phyloP scores from a whole-genome alignment of 805 yeast genomes.

The Kazachstania viticola region DNA sequence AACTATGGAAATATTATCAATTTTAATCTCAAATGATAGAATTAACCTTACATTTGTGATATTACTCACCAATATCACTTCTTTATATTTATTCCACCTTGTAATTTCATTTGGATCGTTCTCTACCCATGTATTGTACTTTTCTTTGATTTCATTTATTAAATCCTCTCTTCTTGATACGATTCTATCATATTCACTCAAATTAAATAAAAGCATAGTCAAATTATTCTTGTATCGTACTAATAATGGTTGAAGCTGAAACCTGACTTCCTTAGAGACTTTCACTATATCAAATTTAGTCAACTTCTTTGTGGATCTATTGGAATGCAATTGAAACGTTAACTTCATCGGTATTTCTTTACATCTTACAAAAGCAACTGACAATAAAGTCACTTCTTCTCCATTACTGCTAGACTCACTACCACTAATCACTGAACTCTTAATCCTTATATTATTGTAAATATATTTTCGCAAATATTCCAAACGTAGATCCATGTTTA shows the following conservation, averaged over 20 bases:
- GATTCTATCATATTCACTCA: conserved; percentile 16
- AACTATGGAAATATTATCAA: not conserved
- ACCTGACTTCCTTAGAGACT: not conserved
- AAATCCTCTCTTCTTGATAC: conserved; percentile 6
- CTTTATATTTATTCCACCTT: too few relatives aligned
- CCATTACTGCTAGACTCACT: not conserved
- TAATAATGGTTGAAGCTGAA: not conserved
- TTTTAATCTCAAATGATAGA: not conserved
- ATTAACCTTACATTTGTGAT: too few relatives aligned
- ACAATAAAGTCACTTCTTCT: not conserved
- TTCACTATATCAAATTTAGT: conserved; percentile 1
- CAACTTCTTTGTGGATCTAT: not conserved
- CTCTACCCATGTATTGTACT: not conserved
- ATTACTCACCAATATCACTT: too few relatives aligned
- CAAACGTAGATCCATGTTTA: conserved; percentile 15
- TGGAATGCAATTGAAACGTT: not conserved
- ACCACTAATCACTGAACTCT: too few relatives aligned
- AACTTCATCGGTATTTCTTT: not conserved
- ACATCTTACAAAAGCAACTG: not conserved
- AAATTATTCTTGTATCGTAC: conserved; percentile 1
- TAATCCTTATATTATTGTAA: too few relatives aligned
- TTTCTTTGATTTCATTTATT: conserved; percentile 1
- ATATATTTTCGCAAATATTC: conserved; percentile 8
- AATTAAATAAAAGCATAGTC: conserved; percentile 11
- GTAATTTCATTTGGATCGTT: too few relatives aligned